Evolutionary conservation across 2,329 filamentous ascomycete genomes (phyloP).

Genomic region (Claviceps digitariae): DNA sequence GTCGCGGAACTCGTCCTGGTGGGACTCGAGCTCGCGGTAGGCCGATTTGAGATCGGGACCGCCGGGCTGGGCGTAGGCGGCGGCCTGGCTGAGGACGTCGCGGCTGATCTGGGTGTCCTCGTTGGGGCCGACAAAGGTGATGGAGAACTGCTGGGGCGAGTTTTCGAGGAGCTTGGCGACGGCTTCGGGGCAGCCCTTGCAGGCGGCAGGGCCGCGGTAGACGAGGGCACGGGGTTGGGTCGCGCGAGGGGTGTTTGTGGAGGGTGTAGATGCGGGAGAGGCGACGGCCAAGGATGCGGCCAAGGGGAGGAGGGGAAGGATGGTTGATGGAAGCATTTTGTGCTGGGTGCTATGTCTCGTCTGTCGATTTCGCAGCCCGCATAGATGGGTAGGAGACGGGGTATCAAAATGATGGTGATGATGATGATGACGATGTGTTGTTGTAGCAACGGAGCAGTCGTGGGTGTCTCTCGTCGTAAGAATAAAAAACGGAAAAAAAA

Average conservation of each 20-base stretch:
- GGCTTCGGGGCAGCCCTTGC: constrained; percentile 9
- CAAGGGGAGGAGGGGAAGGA: neutral
- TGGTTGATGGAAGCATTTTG: neutral
- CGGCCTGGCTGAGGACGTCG: constrained; percentile 5
- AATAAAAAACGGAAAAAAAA: no score
- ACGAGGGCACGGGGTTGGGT: constrained; percentile 8
- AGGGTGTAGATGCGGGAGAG: no score
- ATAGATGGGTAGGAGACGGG: no score
- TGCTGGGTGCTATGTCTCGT: no score
- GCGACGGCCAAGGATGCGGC: neutral
- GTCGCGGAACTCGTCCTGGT: constrained; percentile 6
- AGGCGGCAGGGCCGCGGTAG: constrained; percentile 9
- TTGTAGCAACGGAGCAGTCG: no score
- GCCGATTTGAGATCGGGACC: constrained; percentile 11
- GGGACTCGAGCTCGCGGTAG: constrained; percentile 8
- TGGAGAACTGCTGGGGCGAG: constrained; percentile 9
- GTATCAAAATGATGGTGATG: no score
- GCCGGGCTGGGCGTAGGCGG: constrained; percentile 10
- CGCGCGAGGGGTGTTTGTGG: neutral
- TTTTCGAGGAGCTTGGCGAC: constrained; percentile 10
- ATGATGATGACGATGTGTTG: no score
- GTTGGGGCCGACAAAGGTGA: constrained; percentile 9
- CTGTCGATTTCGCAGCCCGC: no score
- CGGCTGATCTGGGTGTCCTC: constrained; percentile 8
- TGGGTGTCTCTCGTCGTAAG: no score